Conservation (phyloP, 2,329 filamentous ascomycete genomes). For the Coleophoma eucalyptorum region DNA sequence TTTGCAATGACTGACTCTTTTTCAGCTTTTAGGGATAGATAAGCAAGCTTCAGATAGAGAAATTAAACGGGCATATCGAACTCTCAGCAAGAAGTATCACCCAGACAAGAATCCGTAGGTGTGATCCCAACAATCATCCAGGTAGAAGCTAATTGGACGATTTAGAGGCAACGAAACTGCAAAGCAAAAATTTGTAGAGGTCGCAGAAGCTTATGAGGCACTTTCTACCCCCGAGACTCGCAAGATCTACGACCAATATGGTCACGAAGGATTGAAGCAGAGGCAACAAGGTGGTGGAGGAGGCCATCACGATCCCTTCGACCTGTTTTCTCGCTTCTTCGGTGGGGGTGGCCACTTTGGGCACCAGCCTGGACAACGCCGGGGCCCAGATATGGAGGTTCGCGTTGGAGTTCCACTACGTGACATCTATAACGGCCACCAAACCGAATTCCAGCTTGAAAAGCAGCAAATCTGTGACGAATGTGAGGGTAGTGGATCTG, state of each 20-base stretch:
- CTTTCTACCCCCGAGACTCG: constrained; percentile 77
- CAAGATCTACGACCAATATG: constrained; percentile 90
- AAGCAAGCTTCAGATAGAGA: constrained; percentile 79
- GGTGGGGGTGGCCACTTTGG: constrained; percentile 73
- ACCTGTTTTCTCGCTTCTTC: constrained; percentile 95
- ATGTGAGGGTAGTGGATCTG: constrained; percentile 81
- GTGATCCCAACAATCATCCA: background rate
- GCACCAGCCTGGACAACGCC: constrained; percentile 66
- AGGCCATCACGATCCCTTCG: constrained; percentile 79
- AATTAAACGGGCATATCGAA: constrained; percentile 90
- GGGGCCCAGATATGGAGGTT: constrained; percentile 87
- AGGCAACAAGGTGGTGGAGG: constrained; percentile 66
- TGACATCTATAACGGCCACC: constrained; percentile 89
- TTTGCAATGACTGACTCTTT: constrained; percentile 2
- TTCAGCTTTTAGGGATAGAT: constrained; percentile 73
- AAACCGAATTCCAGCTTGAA: constrained; percentile 84
- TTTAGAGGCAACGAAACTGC: constrained; percentile 71
- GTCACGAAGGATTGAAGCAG: constrained; percentile 85
- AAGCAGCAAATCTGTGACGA: constrained; percentile 93
- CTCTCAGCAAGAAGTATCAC: constrained; percentile 91
- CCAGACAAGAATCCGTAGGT: constrained; percentile 96
- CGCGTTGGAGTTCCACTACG: constrained; percentile 73
- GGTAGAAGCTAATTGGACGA: constrained; percentile 7
- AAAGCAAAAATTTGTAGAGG: constrained; percentile 86
- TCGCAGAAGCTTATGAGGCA: constrained; percentile 93